Conservation (phyloP, 73 alveolate genomes). For the Paramecium caudatum region DNA sequence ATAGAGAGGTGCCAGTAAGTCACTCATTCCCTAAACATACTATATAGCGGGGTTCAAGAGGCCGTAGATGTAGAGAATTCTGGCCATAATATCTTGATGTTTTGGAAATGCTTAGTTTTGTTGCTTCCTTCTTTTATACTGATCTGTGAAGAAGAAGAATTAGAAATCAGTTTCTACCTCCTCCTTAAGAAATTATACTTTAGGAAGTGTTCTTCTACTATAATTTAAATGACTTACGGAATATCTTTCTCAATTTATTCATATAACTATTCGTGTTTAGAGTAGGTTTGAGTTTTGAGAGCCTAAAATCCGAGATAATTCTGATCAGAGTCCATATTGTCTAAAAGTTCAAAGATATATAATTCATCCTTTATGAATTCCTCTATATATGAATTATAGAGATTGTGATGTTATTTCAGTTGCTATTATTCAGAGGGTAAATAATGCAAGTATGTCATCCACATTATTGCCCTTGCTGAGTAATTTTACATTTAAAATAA, state of each 20-base stretch:
- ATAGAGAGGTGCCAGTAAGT: constrained; percentile 2
- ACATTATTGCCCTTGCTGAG: constrained; percentile 3
- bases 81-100: background rate
- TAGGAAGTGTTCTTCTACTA: constrained; percentile 30
- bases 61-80: constrained; percentile 48
- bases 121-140: constrained; percentile 6
- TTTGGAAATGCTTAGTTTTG: background rate
- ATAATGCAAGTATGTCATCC: constrained; percentile 14
- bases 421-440: background rate
- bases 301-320: constrained; percentile 22
- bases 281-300: too few relatives aligned
- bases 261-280: background rate
- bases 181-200: background rate
- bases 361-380: background rate
- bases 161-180: background rate
- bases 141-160: background rate
- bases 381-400: constrained; percentile 9
- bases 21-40: constrained; percentile 64
- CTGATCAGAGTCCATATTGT: constrained; percentile 59
- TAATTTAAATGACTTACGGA: background rate
- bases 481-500: constrained; percentile 11
- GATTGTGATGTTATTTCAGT: constrained; percentile 2
- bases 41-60: constrained; percentile 31
- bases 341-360: background rate
- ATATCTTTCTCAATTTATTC: constrained; percentile 39